Evolutionary conservation across 2,329 filamentous ascomycete genomes (phyloP).

Genomic region (Neofusicoccum parvum): DNA sequence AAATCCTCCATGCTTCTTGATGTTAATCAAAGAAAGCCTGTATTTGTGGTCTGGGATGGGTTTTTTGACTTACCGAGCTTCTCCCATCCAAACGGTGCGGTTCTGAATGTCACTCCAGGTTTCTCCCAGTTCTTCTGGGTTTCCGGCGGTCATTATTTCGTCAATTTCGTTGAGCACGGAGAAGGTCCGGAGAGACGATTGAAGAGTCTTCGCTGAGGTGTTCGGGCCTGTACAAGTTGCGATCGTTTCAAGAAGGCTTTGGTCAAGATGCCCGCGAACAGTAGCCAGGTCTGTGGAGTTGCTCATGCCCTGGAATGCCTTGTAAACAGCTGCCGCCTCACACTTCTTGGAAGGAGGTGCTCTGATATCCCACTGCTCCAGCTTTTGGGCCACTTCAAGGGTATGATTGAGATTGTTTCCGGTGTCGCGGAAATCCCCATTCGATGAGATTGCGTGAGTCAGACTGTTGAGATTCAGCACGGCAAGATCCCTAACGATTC

Average conservation of each 20-base stretch:
- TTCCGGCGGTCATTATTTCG: slow-evolving; percentile 68
- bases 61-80: slow-evolving; percentile 65
- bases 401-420: slow-evolving; percentile 68
- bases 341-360: slow-evolving; percentile 60
- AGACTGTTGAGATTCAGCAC: slow-evolving; percentile 82
- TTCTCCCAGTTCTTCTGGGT: slow-evolving; percentile 61
- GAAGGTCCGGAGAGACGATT: slow-evolving; percentile 62
- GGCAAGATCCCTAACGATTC: slow-evolving; percentile 75
- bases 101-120: slow-evolving; percentile 65
- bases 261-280: slow-evolving; percentile 62
- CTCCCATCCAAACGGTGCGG: slow-evolving; percentile 78
- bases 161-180: slow-evolving; percentile 81
- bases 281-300: slow-evolving; percentile 60
- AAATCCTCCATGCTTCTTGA: slow-evolving; percentile 70
- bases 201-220: slow-evolving; percentile 56
- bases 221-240: slow-evolving; percentile 33
- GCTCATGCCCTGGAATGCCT: slow-evolving; percentile 77
- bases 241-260: slow-evolving; percentile 57
- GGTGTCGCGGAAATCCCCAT: slow-evolving; percentile 62
- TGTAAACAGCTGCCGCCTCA: slow-evolving; percentile 73
- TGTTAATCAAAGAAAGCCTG: not conserved
- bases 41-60: not conserved
- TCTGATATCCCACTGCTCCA: slow-evolving; percentile 91
- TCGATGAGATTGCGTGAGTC: slow-evolving; percentile 75
- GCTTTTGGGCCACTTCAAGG: slow-evolving; percentile 75